A percentile compares a stretch with the other conserved stretches of the same genome.
These are phyloP conservation scores for Crucibulum parvulum DNA, from an alignment of 1,284 basidiomycete genomes.

Conservation along the genomic window DNA sequence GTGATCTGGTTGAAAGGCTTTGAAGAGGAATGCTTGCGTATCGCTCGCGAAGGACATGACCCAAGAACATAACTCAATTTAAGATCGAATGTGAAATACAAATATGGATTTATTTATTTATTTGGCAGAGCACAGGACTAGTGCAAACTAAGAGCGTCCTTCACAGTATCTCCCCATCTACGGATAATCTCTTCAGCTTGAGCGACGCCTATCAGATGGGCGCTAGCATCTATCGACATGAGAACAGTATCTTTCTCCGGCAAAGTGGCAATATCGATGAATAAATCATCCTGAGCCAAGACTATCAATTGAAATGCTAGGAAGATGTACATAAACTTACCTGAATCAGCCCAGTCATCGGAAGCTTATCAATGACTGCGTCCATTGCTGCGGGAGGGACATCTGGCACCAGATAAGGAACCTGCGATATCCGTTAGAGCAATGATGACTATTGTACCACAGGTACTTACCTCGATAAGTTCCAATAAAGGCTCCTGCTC, in stretches of 20 bases:
- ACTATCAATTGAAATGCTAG: not conserved
- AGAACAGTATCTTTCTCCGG: conserved; percentile 36
- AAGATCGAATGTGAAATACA: not conserved
- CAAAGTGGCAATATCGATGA: conserved; percentile 48
- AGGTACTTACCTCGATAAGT: conserved; percentile 27
- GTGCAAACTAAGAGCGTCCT: conserved; percentile 12
- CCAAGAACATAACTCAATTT: not conserved
- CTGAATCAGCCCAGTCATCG: conserved; percentile 31
- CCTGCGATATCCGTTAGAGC: conserved; percentile 20
- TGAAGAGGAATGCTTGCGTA: conserved; percentile 77
- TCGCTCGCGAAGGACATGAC: conserved; percentile 69
- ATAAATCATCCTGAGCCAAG: conserved; percentile 37
- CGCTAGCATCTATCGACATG: conserved; percentile 49
- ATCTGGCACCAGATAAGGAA: conserved; percentile 39
- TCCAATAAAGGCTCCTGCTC: conserved; percentile 17
- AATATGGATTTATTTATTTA: no score
- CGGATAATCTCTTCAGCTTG: conserved; percentile 37
- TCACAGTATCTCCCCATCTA: conserved; percentile 25
- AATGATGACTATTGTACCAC: not conserved
- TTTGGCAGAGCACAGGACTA: not conserved
- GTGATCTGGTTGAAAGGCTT: conserved; percentile 80
- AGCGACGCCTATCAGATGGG: conserved; percentile 32
- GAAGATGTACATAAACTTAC: conserved; percentile 12
- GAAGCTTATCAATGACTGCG: conserved; percentile 20
- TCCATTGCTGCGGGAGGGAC: conserved; percentile 9